These are phyloP conservation scores for Epithemia pelagica DNA, from an alignment of 108 stramenopile species.

Conservation along the genomic window DNA sequence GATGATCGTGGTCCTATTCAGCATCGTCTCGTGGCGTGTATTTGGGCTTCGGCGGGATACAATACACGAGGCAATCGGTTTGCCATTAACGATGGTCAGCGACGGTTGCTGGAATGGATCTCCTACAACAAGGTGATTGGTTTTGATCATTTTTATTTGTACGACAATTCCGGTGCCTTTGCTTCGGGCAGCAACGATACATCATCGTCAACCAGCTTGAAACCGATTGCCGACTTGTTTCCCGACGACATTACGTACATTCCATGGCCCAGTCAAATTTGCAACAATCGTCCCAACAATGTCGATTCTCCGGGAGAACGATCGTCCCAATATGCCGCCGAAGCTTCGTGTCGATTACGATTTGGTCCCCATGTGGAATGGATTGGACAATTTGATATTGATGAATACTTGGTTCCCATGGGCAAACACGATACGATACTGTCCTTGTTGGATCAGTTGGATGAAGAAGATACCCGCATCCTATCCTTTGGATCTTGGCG, in stretches of 20 bases:
- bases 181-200: conserved; percentile 28
- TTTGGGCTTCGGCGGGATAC: conserved; percentile 79
- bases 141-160: conserved; percentile 80
- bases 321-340: conserved; percentile 82
- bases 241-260: conserved; percentile 63
- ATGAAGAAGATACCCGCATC: conserved; percentile 36
- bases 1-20: too few species aligned
- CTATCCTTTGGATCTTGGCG: conserved; percentile 48
- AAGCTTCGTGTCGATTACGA: conserved; percentile 70
- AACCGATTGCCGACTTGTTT: conserved; percentile 62
- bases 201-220: conserved; percentile 41
- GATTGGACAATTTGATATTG: conserved; percentile 82
- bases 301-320: conserved; percentile 66
- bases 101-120: conserved; percentile 78
- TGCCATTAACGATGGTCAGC: conserved; percentile 64
- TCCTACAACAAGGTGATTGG: conserved; percentile 66
- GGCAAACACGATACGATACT: conserved; percentile 27
- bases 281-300: conserved; percentile 77
- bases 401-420: conserved; percentile 81
- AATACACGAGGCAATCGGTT: conserved; percentile 60
- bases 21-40: conserved; percentile 68
- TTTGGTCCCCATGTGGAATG: conserved; percentile 79
- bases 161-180: conserved; percentile 79
- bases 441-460: conserved; percentile 35
- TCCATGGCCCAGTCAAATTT: conserved; percentile 75